Percentiles rank a stretch among this genome's conserved stretches.
Conservation (phyloP, 2,329 filamentous ascomycete genomes). For the Aspergillus calidoustus region DNA sequence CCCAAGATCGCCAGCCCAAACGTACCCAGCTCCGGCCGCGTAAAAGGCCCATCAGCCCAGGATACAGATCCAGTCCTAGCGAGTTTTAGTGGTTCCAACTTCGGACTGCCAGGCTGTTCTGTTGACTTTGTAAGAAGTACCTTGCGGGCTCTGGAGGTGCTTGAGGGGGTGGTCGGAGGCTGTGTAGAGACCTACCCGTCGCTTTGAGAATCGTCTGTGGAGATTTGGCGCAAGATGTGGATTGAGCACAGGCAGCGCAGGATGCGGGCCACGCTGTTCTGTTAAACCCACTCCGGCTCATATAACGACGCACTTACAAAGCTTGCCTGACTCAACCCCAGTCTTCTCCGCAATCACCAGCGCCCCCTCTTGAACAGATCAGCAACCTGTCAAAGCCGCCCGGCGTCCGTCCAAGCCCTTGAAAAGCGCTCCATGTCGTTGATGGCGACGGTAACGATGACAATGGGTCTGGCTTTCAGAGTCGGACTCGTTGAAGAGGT, state of each 20-base stretch:
- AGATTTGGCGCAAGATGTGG: conserved; percentile 6
- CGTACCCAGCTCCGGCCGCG: conserved; percentile 13
- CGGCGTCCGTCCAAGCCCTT: background rate
- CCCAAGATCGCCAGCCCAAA: conserved; percentile 18
- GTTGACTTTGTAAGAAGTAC: conserved; percentile 9
- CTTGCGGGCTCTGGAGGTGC: background rate
- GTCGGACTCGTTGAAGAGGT: background rate
- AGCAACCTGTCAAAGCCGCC: background rate
- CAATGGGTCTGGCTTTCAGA: background rate
- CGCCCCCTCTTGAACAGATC: background rate
- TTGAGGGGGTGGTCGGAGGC: conserved; percentile 12
- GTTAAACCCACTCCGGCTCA: background rate
- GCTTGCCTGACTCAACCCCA: conserved; percentile 4
- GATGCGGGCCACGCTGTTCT: conserved; percentile 7
- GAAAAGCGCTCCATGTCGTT: background rate
- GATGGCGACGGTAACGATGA: background rate
- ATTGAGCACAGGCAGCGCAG: conserved; percentile 17
- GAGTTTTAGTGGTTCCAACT: conserved; percentile 1
- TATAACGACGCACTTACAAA: background rate
- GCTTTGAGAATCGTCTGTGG: conserved; percentile 9
- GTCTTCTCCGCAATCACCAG: background rate
- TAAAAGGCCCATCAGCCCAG: conserved; percentile 2
- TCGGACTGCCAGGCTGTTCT: conserved; percentile 15
- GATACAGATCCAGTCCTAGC: conserved; percentile 17
- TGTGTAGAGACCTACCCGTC: conserved; percentile 3